phyloP scores from a whole-genome alignment of 805 yeast genomes.

The Priceomyces castillae region DNA sequence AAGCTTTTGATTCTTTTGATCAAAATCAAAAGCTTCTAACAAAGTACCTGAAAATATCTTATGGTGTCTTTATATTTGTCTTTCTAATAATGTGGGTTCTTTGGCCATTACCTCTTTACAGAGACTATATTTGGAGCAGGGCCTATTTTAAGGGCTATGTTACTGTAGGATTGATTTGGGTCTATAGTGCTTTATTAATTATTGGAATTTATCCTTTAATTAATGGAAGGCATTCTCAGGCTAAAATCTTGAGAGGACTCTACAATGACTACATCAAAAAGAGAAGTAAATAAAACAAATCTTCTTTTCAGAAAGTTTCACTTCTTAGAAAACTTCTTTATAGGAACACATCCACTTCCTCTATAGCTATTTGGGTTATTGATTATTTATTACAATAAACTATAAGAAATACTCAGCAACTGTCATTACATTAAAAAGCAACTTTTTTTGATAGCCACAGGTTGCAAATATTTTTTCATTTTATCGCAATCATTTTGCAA shows the following conservation, averaged over 20 bases:
- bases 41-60: slow-evolving; percentile 16
- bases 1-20: neutral
- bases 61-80: slow-evolving; percentile 22
- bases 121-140: slow-evolving; percentile 39
- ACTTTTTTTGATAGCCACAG: no score
- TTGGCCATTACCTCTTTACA: slow-evolving; percentile 44
- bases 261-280: slow-evolving; percentile 5
- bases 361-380: no score
- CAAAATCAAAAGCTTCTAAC: neutral
- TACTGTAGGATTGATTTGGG: slow-evolving; percentile 38
- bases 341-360: no score
- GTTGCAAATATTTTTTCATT: no score
- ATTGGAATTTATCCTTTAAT: slow-evolving; percentile 24
- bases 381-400: no score
- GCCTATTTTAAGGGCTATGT: slow-evolving; percentile 38
- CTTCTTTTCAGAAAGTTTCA: no score
- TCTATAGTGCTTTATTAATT: slow-evolving; percentile 31
- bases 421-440: no score
- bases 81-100: slow-evolving; percentile 35
- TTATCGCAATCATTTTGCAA: no score
- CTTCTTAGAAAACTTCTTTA: no score
- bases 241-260: slow-evolving; percentile 1
- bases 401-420: no score
- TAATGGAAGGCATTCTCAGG: slow-evolving; percentile 1
- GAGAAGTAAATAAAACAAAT: no score